These are phyloP conservation scores for Taiozyma sp. DNA, from an alignment of 1,139 yeast genomes.

Conservation along the genomic window DNA sequence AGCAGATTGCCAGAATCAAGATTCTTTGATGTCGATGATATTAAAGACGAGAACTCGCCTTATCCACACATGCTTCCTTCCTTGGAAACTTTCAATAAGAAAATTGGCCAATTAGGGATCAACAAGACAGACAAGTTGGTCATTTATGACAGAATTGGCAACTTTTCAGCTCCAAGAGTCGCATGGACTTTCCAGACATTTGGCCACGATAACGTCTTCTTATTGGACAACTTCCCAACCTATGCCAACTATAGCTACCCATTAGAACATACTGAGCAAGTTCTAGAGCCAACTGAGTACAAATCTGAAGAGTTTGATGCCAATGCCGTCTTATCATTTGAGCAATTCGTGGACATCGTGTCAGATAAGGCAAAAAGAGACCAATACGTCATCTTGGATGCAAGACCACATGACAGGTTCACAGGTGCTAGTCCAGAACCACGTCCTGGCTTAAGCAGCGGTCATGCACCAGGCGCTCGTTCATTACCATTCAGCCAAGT, in stretches of 20 bases:
- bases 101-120: slow-evolving; percentile 42
- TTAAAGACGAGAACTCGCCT: slow-evolving; percentile 50
- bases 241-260: slow-evolving; percentile 40
- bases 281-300: slow-evolving; percentile 31
- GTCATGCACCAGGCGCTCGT: slow-evolving; percentile 80
- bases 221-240: slow-evolving; percentile 64
- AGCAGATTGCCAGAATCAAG: slow-evolving; percentile 63
- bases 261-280: slow-evolving; percentile 27
- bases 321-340: slow-evolving; percentile 54
- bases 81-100: slow-evolving; percentile 44
- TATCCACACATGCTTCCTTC: slow-evolving; percentile 92
- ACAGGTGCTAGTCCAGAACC: slow-evolving; percentile 84
- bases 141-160: slow-evolving; percentile 82
- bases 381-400: slow-evolving; percentile 65
- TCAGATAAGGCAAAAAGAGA: slow-evolving; percentile 40
- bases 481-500: slow-evolving; percentile 74
- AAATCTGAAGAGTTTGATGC: slow-evolving; percentile 34
- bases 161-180: slow-evolving; percentile 85
- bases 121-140: slow-evolving; percentile 53
- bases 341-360: slow-evolving; percentile 58
- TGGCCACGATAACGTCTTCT: slow-evolving; percentile 63
- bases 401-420: slow-evolving; percentile 72
- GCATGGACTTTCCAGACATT: slow-evolving; percentile 83
- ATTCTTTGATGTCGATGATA: slow-evolving; percentile 75
- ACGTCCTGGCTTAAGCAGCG: slow-evolving; percentile 79